A percentile compares a stretch with the other conserved stretches of the same genome.
Conservation (phyloP, 2,329 filamentous ascomycete genomes). For the Ascochyta rabiei region DNA sequence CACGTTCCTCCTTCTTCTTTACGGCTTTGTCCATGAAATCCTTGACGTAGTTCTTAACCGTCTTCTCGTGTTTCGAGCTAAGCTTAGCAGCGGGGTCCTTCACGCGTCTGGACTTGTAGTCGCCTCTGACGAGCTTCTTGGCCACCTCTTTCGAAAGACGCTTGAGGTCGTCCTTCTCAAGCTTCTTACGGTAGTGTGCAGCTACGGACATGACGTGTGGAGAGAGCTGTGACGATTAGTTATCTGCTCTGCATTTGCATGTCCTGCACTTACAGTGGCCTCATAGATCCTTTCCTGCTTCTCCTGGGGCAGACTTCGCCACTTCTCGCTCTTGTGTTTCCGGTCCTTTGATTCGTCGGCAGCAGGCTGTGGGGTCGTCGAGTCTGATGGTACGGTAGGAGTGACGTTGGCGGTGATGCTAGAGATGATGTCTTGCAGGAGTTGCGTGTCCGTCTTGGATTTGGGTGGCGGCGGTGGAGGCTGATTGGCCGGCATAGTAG, state of each 20-base stretch:
- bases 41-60: constrained; percentile 82
- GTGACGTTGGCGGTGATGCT: constrained; percentile 76
- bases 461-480: constrained; percentile 67
- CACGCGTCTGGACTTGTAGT: constrained; percentile 90
- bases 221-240: constrained; percentile 65
- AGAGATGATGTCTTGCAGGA: constrained; percentile 76
- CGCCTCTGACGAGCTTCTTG: constrained; percentile 88
- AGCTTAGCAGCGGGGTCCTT: constrained; percentile 76
- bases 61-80: constrained; percentile 76
- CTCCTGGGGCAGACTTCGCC: constrained; percentile 72
- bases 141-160: constrained; percentile 71
- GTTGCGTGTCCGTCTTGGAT: constrained; percentile 73
- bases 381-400: constrained; percentile 59
- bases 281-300: constrained; percentile 97
- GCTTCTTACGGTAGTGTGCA: constrained; percentile 84
- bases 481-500: constrained; percentile 67
- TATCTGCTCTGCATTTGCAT: neutral
- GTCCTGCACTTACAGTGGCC: constrained; percentile 72
- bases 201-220: constrained; percentile 85
- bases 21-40: constrained; percentile 88
- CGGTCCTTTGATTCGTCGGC: constrained; percentile 63
- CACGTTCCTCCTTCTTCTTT: constrained; percentile 65
- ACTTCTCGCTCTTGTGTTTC: constrained; percentile 64
- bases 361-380: constrained; percentile 69
- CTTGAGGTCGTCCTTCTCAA: constrained; percentile 79